Evolutionary conservation across 2,329 filamentous ascomycete genomes (phyloP).

Genomic region (Coniella lustricola): DNA sequence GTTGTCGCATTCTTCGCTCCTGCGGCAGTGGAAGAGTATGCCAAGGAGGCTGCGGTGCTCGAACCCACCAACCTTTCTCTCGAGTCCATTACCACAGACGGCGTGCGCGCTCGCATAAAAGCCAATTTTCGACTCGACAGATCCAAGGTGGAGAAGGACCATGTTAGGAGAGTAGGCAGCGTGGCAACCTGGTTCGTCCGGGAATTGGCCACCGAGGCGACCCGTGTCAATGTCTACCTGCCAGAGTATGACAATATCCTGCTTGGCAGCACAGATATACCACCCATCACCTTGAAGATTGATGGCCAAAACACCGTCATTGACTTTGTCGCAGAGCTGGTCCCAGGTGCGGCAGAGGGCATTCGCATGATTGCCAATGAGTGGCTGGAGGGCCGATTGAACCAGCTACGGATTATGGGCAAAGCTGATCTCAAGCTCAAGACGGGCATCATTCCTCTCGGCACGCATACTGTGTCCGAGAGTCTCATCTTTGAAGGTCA

Average conservation of each 20-base stretch:
- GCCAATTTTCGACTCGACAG: constrained; percentile 78
- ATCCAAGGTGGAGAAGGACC: constrained; percentile 61
- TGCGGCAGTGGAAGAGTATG: constrained; percentile 75
- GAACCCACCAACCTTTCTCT: constrained; percentile 79
- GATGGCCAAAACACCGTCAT: constrained; percentile 72
- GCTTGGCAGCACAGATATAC: constrained; percentile 70
- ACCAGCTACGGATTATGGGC: constrained; percentile 63
- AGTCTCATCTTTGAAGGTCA: constrained; percentile 77
- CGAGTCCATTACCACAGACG: constrained; percentile 72
- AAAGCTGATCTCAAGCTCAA: constrained; percentile 67
- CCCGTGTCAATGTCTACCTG: constrained; percentile 68
- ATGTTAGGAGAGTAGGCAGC: constrained; percentile 68
- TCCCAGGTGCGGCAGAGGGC: constrained; percentile 68
- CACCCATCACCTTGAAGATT: constrained; percentile 68
- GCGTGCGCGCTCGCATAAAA: constrained; percentile 72
- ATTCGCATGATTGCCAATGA: constrained; percentile 78
- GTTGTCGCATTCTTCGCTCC: constrained; percentile 75
- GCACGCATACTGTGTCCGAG: constrained; percentile 68
- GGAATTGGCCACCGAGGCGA: constrained; percentile 66
- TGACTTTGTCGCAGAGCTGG: constrained; percentile 71
- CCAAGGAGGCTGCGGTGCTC: constrained; percentile 72
- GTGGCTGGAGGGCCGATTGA: constrained; percentile 75
- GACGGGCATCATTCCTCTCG: constrained; percentile 72
- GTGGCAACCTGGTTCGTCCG: constrained; percentile 74
- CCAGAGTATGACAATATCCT: constrained; percentile 75